phyloP scores from a whole-genome alignment of 768 basidiomycete species.

The Kwoniella dendrophila region DNA sequence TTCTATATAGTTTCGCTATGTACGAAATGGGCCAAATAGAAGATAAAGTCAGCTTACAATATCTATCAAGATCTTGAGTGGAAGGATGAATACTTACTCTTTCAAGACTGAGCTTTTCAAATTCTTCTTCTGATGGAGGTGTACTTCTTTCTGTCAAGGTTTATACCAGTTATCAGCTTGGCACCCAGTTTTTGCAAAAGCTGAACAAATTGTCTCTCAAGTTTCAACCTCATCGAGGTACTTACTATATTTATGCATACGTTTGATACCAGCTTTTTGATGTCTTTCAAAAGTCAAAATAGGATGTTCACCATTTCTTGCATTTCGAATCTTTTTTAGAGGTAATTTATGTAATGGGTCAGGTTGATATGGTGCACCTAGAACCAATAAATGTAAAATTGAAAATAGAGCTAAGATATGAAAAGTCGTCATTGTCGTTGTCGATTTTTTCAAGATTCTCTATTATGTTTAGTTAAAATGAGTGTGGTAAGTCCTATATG shows the following conservation, averaged over 20 bases:
- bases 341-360: slow-evolving; percentile 12
- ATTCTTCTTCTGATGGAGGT: slow-evolving; percentile 10
- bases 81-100: background rate
- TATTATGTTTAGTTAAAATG: too few relatives aligned
- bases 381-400: background rate
- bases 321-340: slow-evolving; percentile 12
- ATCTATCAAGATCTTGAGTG: background rate
- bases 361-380: background rate
- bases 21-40: too few relatives aligned
- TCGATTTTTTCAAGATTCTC: too few relatives aligned
- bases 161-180: background rate
- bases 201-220: too few relatives aligned
- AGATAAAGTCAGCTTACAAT: background rate
- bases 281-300: slow-evolving; percentile 24
- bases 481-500: too few relatives aligned
- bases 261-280: slow-evolving; percentile 23
- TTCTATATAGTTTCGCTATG: too few relatives aligned
- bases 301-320: slow-evolving; percentile 10
- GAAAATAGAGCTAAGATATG: background rate
- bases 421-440: too few relatives aligned
- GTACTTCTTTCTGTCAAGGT: background rate
- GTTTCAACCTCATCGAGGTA: background rate
- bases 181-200: too few relatives aligned
- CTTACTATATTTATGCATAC: slow-evolving; percentile 19
- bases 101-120: background rate